Percentiles rank a stretch among this genome's conserved stretches.
phyloP scores from a whole-genome alignment of 352 stramenopile species.

The Globisporangium solare region DNA sequence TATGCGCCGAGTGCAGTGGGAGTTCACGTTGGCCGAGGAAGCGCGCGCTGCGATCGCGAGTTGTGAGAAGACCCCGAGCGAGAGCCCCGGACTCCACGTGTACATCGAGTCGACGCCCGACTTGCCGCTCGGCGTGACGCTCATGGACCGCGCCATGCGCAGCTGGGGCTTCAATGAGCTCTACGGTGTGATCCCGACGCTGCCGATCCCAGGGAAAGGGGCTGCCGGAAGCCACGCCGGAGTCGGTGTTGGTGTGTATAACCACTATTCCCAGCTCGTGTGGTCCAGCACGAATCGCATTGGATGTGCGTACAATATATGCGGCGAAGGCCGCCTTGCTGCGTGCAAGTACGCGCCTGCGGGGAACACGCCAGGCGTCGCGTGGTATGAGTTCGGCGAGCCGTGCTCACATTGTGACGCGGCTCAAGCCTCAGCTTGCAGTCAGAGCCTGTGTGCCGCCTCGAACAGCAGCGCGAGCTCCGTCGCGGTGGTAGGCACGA shows the following conservation, averaged over 20 bases:
- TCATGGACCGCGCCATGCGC: constrained; percentile 14
- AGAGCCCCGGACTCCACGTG: constrained; percentile 5
- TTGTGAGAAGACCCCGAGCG: constrained; percentile 2
- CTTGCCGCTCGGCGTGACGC: constrained; percentile 7
- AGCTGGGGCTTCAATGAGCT: constrained; percentile 14
- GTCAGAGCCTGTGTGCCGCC: not conserved
- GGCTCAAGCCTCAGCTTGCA: not conserved
- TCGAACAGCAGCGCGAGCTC: not conserved
- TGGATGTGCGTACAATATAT: constrained; percentile 14
- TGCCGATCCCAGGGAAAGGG: not conserved
- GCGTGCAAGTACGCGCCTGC: constrained; percentile 14
- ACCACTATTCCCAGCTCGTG: constrained; percentile 16
- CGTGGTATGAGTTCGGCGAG: constrained; percentile 9
- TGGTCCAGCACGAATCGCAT: constrained; percentile 12
- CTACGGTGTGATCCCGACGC: constrained; percentile 6
- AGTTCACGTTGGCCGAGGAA: constrained; percentile 10
- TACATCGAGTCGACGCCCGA: constrained; percentile 10
- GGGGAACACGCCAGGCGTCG: constrained; percentile 1
- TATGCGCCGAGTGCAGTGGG: constrained; percentile 11
- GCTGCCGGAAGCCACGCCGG: not conserved
- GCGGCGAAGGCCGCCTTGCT: constrained; percentile 1
- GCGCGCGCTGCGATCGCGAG: constrained; percentile 7
- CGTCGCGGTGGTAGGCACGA: not conserved
- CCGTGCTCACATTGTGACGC: constrained; percentile 7
- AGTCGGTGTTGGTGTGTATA: constrained; percentile 9